Evolutionary conservation across 1,284 basidiomycete genomes (phyloP).

Genomic region (Ustanciosporium gigantosporum): DNA sequence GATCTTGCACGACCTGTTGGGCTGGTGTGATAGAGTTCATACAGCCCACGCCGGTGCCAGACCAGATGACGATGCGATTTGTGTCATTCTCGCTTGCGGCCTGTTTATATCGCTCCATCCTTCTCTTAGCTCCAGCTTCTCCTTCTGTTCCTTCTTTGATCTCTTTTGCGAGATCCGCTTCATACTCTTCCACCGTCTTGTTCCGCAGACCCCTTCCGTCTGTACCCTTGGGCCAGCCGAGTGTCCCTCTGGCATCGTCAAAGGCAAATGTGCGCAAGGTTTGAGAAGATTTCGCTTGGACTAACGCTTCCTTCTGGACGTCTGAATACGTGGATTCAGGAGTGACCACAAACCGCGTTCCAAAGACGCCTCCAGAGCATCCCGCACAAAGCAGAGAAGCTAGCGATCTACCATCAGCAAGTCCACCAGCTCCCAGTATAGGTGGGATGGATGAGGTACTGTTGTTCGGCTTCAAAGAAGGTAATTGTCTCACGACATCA

Average conservation of each 20-base stretch:
- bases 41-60: conserved; percentile 53
- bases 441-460: conserved; percentile 8
- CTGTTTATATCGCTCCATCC: conserved; percentile 47
- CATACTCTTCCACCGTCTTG: conserved; percentile 51
- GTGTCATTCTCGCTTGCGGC: conserved; percentile 43
- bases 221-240: conserved; percentile 54
- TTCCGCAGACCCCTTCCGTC: conserved; percentile 54
- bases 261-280: conserved; percentile 53
- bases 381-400: conserved; percentile 47
- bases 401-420: conserved; percentile 40
- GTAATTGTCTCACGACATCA: conserved; percentile 8
- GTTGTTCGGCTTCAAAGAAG: conserved; percentile 19
- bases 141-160: conserved; percentile 7
- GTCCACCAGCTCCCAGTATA: conserved; percentile 53
- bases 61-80: conserved; percentile 52
- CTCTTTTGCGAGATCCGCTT: conserved; percentile 20
- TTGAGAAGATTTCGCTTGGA: conserved; percentile 22
- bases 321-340: conserved; percentile 49
- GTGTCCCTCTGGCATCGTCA: conserved; percentile 55
- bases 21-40: conserved; percentile 43
- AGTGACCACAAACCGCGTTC: conserved; percentile 56
- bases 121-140: conserved; percentile 13
- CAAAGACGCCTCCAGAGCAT: conserved; percentile 53
- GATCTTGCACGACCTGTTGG: conserved; percentile 28
- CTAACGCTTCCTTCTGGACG: conserved; percentile 49